Base-by-base conservation (phyloP, 257 asterid species). In the Forsythia viridissima region DNA sequence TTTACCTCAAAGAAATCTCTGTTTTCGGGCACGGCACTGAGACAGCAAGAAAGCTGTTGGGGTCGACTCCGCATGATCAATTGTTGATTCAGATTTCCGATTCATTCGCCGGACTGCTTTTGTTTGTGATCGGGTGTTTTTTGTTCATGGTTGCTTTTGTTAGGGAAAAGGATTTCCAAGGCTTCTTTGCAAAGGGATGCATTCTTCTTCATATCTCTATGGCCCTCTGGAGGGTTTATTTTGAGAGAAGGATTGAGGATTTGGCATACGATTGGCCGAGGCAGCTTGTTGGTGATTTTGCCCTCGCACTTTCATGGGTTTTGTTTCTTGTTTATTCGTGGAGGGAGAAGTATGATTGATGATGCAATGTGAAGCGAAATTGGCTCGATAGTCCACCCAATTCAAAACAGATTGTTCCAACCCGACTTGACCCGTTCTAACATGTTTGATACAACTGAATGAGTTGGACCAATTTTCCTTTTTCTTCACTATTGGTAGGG, bases 181-280 rank as follows among this genome's bases (percentile, higher is more conserved):
- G 88, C 75, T 84, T 88, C 82, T 92, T 90, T 44, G 95, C 94
- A 0, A 89, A 85, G 55, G 97, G 96, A 4, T 89, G 91, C 21
- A 70, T 88, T 3, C 71, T 82, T 30, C 88, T 92, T 75, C 97
- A 92, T 16, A 37, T 82, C 34, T 70, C 86, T 37, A 87, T 90
- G 89, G 96, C 90, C 24, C 48, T 89, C 4, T 92, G 96, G 97
- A 86, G 97, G 65, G 86, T 92, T 16, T 83, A 39, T 52, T 88
- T 92, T 67, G 96, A 90, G 92, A 86, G 96, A 84, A 87, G 80
- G 81, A 71, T 90, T 80, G 97, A 90, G 80, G 97, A 84, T 77
- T 75, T 92, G 82, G 92, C 88, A 10, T 18, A 80, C 71, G 94
- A 89, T 82, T 90, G 97, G 96, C 93, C 92, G 16, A 77, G 91